Percentiles rank a stretch among this genome's conserved stretches.
Evolutionary conservation across 768 basidiomycete species (phyloP).

Genomic region (Ephemerocybe angulata): DNA sequence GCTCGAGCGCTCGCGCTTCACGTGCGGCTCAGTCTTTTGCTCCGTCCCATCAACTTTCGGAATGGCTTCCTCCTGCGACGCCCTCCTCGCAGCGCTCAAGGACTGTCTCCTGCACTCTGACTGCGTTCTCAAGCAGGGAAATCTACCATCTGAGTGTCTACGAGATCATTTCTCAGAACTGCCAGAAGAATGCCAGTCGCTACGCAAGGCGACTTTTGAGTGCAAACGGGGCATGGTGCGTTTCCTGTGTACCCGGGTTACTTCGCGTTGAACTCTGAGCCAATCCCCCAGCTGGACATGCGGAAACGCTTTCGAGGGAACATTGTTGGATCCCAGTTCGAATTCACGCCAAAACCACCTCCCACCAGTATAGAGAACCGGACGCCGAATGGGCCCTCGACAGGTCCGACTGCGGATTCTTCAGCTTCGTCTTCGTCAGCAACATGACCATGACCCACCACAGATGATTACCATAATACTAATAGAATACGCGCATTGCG

Average conservation of each 20-base stretch:
- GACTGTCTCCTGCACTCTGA: slow-evolving; percentile 82
- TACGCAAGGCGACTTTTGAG: slow-evolving; percentile 81
- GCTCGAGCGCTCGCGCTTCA: not conserved
- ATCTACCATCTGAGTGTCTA: slow-evolving; percentile 83
- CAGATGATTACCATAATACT: too few species aligned
- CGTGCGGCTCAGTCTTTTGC: not conserved
- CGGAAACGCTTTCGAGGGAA: slow-evolving; percentile 80
- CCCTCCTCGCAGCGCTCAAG: slow-evolving; percentile 73
- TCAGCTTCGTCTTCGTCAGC: slow-evolving; percentile 4
- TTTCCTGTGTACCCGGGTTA: slow-evolving; percentile 8
- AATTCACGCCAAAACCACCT: slow-evolving; percentile 34
- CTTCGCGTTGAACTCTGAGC: slow-evolving; percentile 1
- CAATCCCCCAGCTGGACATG: slow-evolving; percentile 69
- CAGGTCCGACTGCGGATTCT: slow-evolving; percentile 3
- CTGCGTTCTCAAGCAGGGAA: slow-evolving; percentile 77
- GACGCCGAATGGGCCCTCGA: slow-evolving; percentile 2
- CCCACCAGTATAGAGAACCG: not conserved
- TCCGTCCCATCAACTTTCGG: not conserved
- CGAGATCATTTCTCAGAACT: slow-evolving; percentile 70
- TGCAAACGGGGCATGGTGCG: slow-evolving; percentile 89
- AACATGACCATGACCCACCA: too few species aligned
- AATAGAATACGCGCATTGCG: too few species aligned
- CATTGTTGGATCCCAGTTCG: slow-evolving; percentile 51
- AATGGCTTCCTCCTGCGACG: slow-evolving; percentile 84
- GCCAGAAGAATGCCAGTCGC: slow-evolving; percentile 73